Evolutionary conservation across 2,329 filamentous ascomycete genomes (phyloP).

Genomic region (Cladosporium sp.): DNA sequence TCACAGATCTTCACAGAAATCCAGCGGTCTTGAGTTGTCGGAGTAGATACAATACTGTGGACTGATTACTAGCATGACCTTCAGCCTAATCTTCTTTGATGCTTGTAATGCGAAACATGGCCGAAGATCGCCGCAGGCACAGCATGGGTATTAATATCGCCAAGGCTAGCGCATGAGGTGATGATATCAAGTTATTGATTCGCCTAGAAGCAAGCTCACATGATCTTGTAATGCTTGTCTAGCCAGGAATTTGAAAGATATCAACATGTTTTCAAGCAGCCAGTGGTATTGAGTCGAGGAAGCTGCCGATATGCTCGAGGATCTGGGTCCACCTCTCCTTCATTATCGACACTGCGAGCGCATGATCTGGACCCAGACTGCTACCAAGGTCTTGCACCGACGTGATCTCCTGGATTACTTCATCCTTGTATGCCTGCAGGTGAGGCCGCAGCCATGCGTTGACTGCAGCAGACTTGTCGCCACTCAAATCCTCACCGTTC

Average conservation of each 20-base stretch:
- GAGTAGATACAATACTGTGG: too few species aligned
- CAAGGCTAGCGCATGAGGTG: background rate
- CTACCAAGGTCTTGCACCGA: constrained; percentile 12
- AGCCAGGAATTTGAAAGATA: too few species aligned
- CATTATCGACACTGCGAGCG: constrained; percentile 17
- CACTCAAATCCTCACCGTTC: constrained; percentile 30
- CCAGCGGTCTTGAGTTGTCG: too few species aligned
- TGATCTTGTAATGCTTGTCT: too few species aligned
- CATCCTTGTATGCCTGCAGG: constrained; percentile 15
- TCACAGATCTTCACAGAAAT: too few species aligned
- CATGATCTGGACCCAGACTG: constrained; percentile 12
- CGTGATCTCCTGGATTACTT: constrained; percentile 21
- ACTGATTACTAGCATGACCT: too few species aligned
- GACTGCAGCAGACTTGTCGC: constrained; percentile 25
- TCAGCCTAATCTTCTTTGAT: too few species aligned
- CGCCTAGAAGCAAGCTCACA: background rate
- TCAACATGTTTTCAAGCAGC: too few species aligned
- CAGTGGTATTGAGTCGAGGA: background rate
- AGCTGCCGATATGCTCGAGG: background rate
- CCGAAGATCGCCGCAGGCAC: background rate
- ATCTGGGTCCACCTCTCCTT: constrained; percentile 37
- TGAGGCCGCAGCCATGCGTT: constrained; percentile 20
- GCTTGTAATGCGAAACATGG: background rate
- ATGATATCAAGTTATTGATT: background rate
- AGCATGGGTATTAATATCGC: background rate